Percentiles rank a stretch among this genome's conserved stretches.
These are phyloP conservation scores for Macrolepiota dolichaula DNA, from an alignment of 768 basidiomycete species.

Conservation along the genomic window DNA sequence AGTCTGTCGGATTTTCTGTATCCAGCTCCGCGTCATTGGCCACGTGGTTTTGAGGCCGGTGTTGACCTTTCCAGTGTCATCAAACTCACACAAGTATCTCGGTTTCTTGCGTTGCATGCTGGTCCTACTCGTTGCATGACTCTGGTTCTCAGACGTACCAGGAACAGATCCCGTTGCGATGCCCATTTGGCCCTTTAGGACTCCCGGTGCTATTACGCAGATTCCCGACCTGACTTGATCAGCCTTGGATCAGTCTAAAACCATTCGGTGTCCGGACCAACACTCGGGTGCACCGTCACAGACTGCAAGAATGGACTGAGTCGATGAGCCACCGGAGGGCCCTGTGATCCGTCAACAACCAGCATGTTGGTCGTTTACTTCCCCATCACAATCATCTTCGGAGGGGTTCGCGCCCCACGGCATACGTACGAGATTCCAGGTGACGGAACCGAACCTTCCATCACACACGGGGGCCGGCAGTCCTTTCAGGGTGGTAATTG, in stretches of 20 bases:
- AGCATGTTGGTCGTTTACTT: neutral
- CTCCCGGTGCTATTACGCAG: neutral
- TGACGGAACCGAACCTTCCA: neutral
- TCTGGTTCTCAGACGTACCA: neutral
- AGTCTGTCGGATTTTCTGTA: neutral
- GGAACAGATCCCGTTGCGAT: slow-evolving; percentile 7
- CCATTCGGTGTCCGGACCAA: neutral
- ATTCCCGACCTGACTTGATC: neutral
- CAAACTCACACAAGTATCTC: neutral
- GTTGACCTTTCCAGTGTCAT: neutral
- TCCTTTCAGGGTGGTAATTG: neutral
- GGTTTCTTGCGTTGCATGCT: neutral
- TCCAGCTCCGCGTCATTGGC: neutral
- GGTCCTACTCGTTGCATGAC: neutral
- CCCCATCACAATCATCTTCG: neutral
- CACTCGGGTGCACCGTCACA: neutral
- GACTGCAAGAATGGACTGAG: neutral
- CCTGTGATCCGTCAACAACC: neutral
- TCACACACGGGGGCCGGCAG: neutral
- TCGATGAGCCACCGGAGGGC: neutral
- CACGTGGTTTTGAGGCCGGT: slow-evolving; percentile 6
- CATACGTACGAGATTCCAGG: neutral
- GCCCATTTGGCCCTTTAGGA: neutral
- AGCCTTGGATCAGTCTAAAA: neutral
- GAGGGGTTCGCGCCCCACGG: neutral